A percentile compares a stretch with the other conserved stretches of the same genome.
These are phyloP conservation scores for Fusarium protoensiforme DNA, from an alignment of 2,329 filamentous ascomycete species.

Conservation along the genomic window DNA sequence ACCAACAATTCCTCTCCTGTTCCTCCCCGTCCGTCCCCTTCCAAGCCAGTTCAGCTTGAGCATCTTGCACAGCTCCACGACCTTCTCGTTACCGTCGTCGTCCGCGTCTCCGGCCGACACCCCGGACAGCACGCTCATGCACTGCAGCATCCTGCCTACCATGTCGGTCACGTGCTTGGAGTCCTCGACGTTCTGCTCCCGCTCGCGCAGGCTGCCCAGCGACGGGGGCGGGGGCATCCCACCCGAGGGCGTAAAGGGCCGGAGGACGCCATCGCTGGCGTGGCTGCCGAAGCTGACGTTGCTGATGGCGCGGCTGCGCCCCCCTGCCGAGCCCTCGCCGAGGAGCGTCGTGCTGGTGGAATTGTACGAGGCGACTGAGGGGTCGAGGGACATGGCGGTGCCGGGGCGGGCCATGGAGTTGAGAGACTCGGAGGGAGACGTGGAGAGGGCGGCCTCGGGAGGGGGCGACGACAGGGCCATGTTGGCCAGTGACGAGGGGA, in stretches of 20 bases:
- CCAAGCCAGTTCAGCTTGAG: conserved; percentile 98
- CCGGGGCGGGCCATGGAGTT: conserved; percentile 67
- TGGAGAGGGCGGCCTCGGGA: conserved; percentile 60
- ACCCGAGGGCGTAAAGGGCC: conserved; percentile 63
- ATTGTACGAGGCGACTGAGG: conserved; percentile 80
- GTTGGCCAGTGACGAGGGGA: conserved; percentile 64
- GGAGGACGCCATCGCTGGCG: conserved; percentile 57
- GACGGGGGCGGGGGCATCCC: conserved; percentile 37
- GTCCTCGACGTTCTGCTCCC: conserved; percentile 72
- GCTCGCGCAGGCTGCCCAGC: conserved; percentile 61
- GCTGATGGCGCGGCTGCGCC: conserved; percentile 82
- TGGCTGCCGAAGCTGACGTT: conserved; percentile 79
- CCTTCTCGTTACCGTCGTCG: conserved; percentile 79
- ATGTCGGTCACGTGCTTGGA: conserved; percentile 90
- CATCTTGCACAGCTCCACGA: conserved; percentile 85
- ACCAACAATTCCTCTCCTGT: conserved; percentile 90
- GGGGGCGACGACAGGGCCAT: conserved; percentile 65
- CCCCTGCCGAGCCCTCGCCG: conserved; percentile 68
- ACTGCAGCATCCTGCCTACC: conserved; percentile 95
- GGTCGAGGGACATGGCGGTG: conserved; percentile 81
- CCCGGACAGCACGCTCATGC: conserved; percentile 86
- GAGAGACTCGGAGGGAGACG: conserved; percentile 63
- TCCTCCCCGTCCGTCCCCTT: conserved; percentile 86
- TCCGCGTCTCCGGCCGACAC: conserved; percentile 62
- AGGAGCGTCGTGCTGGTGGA: conserved; percentile 83